Percentiles rank a stretch among this genome's conserved stretches.
phyloP scores from a whole-genome alignment of 1,284 basidiomycete genomes.

The Cutaneotrichosporon cutaneum region DNA sequence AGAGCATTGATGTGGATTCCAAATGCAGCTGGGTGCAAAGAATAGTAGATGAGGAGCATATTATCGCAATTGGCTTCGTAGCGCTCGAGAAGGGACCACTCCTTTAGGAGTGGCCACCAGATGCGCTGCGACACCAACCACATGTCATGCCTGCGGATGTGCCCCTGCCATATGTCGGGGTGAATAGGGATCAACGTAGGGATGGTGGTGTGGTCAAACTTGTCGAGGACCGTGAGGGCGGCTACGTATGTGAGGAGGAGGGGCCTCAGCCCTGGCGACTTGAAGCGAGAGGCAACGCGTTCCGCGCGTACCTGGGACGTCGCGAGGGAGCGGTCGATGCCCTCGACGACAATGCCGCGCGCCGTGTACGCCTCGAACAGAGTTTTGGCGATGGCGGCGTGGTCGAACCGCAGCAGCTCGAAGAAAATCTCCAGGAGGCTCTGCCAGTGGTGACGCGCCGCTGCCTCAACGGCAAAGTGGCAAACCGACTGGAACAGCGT shows the following conservation, averaged over 20 bases:
- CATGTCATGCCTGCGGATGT: background rate
- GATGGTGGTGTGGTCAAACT: slow-evolving; percentile 22
- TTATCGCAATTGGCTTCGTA: background rate
- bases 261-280: slow-evolving; percentile 24
- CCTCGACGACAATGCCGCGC: slow-evolving; percentile 23
- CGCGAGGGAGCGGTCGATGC: slow-evolving; percentile 23
- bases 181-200: slow-evolving; percentile 17
- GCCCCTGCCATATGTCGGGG: background rate
- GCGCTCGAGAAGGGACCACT: too few relatives aligned
- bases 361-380: slow-evolving; percentile 24
- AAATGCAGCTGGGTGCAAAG: background rate
- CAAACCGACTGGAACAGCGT: background rate
- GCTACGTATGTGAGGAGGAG: slow-evolving; percentile 29
- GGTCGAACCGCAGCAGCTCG: slow-evolving; percentile 22
- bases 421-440: slow-evolving; percentile 30
- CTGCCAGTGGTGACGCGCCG: slow-evolving; percentile 23
- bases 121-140: background rate
- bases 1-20: background rate
- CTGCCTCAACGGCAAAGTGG: slow-evolving; percentile 26
- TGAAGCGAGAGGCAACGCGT: slow-evolving; percentile 28
- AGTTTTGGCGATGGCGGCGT: slow-evolving; percentile 21
- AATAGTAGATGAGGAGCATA: background rate
- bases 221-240: slow-evolving; percentile 31
- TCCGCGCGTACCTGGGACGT: slow-evolving; percentile 21
- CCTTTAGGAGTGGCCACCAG: too few relatives aligned